Evolutionary conservation across 805 yeast genomes (phyloP).

Genomic region (Wickerhamiella kurtzmanii): DNA sequence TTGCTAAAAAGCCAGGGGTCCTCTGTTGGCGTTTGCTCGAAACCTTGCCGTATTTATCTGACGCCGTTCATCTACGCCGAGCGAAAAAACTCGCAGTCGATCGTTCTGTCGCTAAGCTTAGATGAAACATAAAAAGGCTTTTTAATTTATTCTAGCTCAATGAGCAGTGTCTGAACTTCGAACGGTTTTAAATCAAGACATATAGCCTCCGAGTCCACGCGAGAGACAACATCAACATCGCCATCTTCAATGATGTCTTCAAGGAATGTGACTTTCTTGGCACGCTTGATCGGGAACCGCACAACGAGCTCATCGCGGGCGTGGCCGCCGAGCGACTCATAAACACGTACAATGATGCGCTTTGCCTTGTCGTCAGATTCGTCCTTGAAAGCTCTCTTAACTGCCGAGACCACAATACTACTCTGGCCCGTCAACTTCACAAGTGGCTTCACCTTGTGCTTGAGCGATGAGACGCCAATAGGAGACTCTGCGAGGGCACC

Average conservation of each 20-base stretch:
- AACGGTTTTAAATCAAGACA: constrained; percentile 49
- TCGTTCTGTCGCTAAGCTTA: no score
- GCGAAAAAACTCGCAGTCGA: no score
- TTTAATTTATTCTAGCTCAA: constrained; percentile 22
- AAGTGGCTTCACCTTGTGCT: constrained; percentile 9
- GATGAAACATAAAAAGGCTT: no score
- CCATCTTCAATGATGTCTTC: constrained; percentile 28
- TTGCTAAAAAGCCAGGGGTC: no score
- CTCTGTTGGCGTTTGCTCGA: no score
- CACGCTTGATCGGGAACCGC: constrained; percentile 37
- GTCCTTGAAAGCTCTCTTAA: constrained; percentile 86
- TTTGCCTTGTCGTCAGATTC: constrained; percentile 33
- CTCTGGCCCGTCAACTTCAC: constrained; percentile 32
- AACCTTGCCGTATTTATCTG: no score
- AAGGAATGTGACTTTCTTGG: constrained; percentile 33
- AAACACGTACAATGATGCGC: constrained; percentile 57
- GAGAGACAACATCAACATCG: constrained; percentile 20
- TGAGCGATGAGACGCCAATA: constrained; percentile 26
- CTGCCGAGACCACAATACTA: constrained; percentile 54
- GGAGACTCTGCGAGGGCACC: constrained; percentile 50
- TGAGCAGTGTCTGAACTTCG: constrained; percentile 56
- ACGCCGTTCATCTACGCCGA: no score
- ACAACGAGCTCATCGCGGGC: constrained; percentile 40
- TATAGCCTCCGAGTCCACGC: constrained; percentile 18
- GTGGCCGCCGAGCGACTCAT: constrained; percentile 80